Evolutionary conservation across 805 yeast genomes (phyloP).

Genomic region (Isabelozyma gotoi): DNA sequence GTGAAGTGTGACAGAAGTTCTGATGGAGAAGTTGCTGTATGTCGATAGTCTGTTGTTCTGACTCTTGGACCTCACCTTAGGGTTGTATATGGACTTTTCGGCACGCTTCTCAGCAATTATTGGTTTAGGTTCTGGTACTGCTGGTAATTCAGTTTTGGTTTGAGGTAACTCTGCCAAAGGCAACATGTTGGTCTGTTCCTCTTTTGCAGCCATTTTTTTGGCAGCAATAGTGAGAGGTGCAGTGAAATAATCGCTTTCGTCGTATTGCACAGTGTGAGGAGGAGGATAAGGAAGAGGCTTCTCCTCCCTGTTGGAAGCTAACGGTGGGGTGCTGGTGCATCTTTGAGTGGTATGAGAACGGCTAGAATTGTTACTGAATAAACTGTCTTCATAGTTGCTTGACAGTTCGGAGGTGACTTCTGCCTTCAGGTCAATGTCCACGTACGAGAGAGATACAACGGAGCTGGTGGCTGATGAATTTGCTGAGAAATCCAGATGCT

Average conservation of each 20-base stretch:
- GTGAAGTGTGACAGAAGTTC: not conserved
- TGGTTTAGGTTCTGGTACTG: too few species aligned
- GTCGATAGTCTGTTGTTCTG: not conserved
- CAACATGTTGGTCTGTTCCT: not conserved
- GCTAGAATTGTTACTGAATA: not conserved
- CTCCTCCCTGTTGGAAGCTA: not conserved
- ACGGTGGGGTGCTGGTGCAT: not conserved
- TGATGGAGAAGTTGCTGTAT: conserved; percentile 1
- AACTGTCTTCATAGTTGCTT: not conserved
- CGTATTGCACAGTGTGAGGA: not conserved
- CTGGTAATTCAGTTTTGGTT: too few species aligned
- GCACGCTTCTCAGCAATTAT: too few species aligned
- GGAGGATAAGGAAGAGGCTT: not conserved
- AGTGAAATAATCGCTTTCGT: not conserved
- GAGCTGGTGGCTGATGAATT: not conserved
- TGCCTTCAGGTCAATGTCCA: not conserved
- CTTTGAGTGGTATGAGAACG: not conserved
- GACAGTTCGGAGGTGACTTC: not conserved
- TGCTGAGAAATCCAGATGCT: conserved; percentile 4
- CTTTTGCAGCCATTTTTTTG: not conserved
- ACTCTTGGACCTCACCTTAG: not conserved
- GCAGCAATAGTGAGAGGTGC: not conserved
- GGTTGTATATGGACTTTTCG: too few species aligned
- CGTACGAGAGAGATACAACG: not conserved
- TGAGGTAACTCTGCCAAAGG: not conserved